Percentiles rank a stretch among this genome's conserved stretches.
Evolutionary conservation across 257 asterid genomes (phyloP).

Genomic region (Solanum chmielewskii): DNA sequence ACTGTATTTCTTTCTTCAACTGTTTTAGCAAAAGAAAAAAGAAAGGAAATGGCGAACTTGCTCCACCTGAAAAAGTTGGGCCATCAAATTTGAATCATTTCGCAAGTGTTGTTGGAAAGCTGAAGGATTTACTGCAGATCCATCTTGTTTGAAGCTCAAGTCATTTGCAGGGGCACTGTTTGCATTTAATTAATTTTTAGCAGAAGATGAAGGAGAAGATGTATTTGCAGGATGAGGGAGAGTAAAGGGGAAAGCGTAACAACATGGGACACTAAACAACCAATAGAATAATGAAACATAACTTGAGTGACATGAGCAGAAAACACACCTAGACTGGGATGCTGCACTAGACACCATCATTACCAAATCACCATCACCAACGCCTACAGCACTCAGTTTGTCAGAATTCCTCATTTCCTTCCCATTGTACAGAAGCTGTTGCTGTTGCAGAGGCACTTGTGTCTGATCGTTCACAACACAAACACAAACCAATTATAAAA

Average conservation of each 20-base stretch:
- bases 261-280: neutral
- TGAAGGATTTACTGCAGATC: slow-evolving; percentile 85
- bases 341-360: slow-evolving; percentile 59
- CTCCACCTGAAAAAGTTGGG: slow-evolving; percentile 80
- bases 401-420: slow-evolving; percentile 71
- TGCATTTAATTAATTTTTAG: slow-evolving; percentile 1
- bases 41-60: neutral
- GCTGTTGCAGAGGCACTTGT: slow-evolving; percentile 71
- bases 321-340: slow-evolving; percentile 48
- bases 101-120: slow-evolving; percentile 91
- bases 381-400: slow-evolving; percentile 61
- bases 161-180: slow-evolving; percentile 34
- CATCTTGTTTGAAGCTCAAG: slow-evolving; percentile 72
- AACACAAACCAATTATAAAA: neutral
- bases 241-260: neutral
- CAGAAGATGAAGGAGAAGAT: neutral
- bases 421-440: slow-evolving; percentile 76
- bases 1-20: neutral
- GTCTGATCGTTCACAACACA: slow-evolving; percentile 41
- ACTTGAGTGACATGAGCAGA: neutral
- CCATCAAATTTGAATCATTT: slow-evolving; percentile 73
- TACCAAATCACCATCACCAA: slow-evolving; percentile 84
- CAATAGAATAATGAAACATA: neutral
- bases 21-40: neutral
- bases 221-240: neutral